Base-by-base conservation (phyloP, 345 rosid species). In the Melaleuca quinquenervia region DNA sequence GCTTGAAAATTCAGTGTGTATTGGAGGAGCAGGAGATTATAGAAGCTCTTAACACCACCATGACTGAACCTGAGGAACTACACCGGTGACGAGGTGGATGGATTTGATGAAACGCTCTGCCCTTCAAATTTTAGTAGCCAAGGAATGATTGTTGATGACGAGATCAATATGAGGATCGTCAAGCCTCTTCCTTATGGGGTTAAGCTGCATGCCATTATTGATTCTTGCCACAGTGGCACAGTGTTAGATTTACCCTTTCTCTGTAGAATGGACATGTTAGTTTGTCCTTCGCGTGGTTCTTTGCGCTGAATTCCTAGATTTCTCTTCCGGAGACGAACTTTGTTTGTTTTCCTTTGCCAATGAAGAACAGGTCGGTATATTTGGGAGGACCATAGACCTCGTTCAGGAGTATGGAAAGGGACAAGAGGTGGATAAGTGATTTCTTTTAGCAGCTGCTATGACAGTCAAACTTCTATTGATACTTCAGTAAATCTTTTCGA, bases 161-260 rank as follows among this genome's bases (percentile, higher is more conserved):
- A 97, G 92, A 95, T 97, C 87, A 97, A 97, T 88, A 89, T 93
- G 16, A 90, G 92, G 6, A 91, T 96, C 51, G 98, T 97, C 48
- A 91, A 89, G 88, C 97, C 99, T 84, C 93, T 97, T 52, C 98
- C 99, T 78, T 92, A 27, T 1, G 98, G 99, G n/a, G 97, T 84
- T 49, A 95, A 92, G 91, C 98, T 97, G 82, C 99, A 97, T 76
- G 97, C 99, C 29, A 91, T 97, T 55, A 83, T 97, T 6, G 99
- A 97, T 89, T 92, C 98, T 87, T 97, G 98, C 87, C 98, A 96
- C 84, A 97, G 98, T 85, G 99, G 99, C 53, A 97, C 99, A 2
- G 94, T 93, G 52, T 83, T 97, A 83, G 99, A 96, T 78, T 91
- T 96, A 84, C 98, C 98, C 11, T 97, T 49, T 86, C 94, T 94